A percentile compares a stretch with the other conserved stretches of the same genome.
These are phyloP conservation scores for Syncephalastrum sp. DNA, from an alignment of 371 early-diverging fungal species.

Conservation along the genomic window DNA sequence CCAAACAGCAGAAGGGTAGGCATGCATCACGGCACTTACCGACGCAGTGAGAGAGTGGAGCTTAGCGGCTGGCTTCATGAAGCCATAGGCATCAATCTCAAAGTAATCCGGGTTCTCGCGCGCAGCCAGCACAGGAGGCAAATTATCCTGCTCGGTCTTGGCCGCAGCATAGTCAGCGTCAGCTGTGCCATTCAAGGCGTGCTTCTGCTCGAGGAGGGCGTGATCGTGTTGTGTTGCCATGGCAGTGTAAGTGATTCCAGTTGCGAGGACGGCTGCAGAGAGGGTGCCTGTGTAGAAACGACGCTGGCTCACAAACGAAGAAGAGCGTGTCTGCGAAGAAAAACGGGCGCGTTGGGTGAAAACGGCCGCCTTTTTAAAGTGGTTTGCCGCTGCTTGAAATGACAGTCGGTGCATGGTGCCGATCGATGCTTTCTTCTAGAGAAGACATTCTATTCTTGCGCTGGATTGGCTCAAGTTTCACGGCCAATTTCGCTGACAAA, in stretches of 20 bases:
- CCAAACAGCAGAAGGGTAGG: not conserved
- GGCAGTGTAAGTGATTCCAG: slow-evolving; percentile 2
- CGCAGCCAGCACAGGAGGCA: slow-evolving; percentile 29
- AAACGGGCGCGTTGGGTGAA: slow-evolving; percentile 1
- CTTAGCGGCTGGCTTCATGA: slow-evolving; percentile 25
- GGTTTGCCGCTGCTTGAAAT: slow-evolving; percentile 5
- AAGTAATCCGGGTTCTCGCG: slow-evolving; percentile 27
- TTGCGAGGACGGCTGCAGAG: no score
- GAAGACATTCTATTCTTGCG: no score
- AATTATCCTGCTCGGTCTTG: slow-evolving; percentile 23
- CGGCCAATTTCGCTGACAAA: no score
- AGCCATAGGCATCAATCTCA: slow-evolving; percentile 33
- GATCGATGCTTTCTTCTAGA: not conserved
- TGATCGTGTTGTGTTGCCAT: slow-evolving; percentile 24
- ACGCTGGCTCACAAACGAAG: no score
- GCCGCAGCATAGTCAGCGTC: slow-evolving; percentile 5
- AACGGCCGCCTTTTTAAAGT: slow-evolving; percentile 1
- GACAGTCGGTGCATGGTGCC: slow-evolving; percentile 3
- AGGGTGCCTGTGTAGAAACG: no score
- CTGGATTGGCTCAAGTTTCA: no score
- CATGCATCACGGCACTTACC: slow-evolving; percentile 19
- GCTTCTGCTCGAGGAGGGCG: slow-evolving; percentile 20
- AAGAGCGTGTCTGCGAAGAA: no score
- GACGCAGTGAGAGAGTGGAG: slow-evolving; percentile 32
- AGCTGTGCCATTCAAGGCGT: slow-evolving; percentile 8